Percentiles rank a stretch among this genome's conserved stretches.
phyloP scores from a whole-genome alignment of 352 stramenopile species.

The Ophiocytium majus region DNA sequence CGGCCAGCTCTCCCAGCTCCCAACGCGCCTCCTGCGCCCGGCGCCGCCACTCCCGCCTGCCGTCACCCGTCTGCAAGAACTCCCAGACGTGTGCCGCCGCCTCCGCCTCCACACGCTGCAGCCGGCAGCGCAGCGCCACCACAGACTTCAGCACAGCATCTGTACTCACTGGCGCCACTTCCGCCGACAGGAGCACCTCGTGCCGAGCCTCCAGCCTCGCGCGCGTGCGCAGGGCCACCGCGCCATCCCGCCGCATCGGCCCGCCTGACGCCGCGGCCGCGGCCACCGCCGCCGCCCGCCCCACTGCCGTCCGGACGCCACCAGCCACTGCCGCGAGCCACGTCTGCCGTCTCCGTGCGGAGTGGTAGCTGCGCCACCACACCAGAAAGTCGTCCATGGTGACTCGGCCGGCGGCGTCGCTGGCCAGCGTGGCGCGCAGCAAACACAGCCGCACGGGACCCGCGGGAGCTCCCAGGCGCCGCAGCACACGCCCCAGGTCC shows the following conservation, averaged over 20 bases:
- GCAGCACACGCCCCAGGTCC: neutral
- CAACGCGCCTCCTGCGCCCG: neutral
- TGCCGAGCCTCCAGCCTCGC: neutral
- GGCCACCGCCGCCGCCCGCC: too few relatives aligned
- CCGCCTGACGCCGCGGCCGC: too few relatives aligned
- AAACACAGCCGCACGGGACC: neutral
- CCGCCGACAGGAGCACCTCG: neutral
- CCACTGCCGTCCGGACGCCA: neutral
- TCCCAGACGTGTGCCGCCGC: neutral
- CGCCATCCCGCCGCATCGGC: neutral
- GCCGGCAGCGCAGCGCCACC: neutral
- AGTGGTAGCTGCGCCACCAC: neutral
- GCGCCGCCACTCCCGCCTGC: neutral
- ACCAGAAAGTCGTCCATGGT: neutral
- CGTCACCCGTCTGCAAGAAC: neutral
- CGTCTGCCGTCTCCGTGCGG: too few relatives aligned
- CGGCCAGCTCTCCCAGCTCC: neutral
- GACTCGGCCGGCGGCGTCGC: neutral
- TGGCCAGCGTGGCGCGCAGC: neutral
- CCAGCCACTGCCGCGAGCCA: too few relatives aligned
- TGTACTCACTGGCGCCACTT: neutral
- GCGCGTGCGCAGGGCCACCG: neutral
- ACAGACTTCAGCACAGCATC: neutral
- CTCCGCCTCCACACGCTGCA: neutral
- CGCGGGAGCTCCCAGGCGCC: neutral